Percentiles rank a stretch among this genome's conserved stretches.
Conservation (phyloP, 139 green algal species). For the Medakamo hakoo region DNA sequence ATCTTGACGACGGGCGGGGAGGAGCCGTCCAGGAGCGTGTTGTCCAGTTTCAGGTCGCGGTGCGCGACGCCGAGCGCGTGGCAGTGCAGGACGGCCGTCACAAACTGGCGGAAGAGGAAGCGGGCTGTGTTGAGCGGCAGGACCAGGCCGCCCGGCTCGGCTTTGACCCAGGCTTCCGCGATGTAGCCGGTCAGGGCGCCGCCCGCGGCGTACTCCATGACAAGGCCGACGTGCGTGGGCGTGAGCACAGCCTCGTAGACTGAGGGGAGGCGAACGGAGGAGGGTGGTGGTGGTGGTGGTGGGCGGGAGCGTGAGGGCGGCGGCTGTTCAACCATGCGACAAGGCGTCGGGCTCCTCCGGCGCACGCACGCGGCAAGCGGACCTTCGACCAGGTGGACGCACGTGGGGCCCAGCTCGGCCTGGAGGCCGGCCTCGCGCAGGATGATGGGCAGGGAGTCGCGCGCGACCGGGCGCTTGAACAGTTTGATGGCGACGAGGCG, state of each 20-base stretch:
- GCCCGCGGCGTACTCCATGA: conserved; percentile 57
- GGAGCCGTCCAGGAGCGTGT: conserved; percentile 51
- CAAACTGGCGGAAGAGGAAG: conserved; percentile 54
- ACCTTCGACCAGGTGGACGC: background rate
- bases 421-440: background rate
- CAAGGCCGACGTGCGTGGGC: conserved; percentile 41
- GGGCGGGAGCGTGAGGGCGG: no score
- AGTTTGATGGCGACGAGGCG: background rate
- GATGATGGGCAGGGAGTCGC: background rate
- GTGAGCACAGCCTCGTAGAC: conserved; percentile 51
- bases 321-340: no score
- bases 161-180: conserved; percentile 5
- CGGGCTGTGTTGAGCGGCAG: conserved; percentile 15
- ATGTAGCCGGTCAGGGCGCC: conserved; percentile 14
- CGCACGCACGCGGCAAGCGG: no score
- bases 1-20: conserved; percentile 49
- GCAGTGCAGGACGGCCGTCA: conserved; percentile 39
- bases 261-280: no score
- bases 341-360: no score
- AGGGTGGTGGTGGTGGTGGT: no score
- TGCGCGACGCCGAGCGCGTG: conserved; percentile 20
- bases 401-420: no score
- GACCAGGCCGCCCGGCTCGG: conserved; percentile 18
- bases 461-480: background rate
- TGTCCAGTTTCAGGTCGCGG: conserved; percentile 54